Base-by-base conservation (phyloP, 2,329 filamentous ascomycete genomes). In the Botryotinia calthae region DNA sequence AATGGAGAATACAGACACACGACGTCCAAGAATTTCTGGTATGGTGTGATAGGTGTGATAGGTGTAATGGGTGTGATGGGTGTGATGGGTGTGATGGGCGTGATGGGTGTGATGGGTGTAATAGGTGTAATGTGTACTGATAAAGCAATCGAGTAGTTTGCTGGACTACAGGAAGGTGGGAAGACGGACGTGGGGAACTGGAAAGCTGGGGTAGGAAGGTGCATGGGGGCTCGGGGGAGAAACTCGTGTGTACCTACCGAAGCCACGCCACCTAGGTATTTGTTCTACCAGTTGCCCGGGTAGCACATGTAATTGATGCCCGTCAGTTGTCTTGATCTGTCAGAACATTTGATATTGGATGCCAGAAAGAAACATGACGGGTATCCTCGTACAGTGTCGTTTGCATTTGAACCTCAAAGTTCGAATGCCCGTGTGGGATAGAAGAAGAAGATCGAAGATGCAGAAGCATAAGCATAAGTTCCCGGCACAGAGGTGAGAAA, bases 131-230 rank as follows among this genome's bases (percentile, higher is more conserved):
- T 37, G 64, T 54, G 46, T n/a, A 51, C 14, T 20, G 54, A 54
- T 18, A 42, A 20, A 28, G 37, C 8, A 28, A 44, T 54, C 4
- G 7, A 67, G 7, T 28, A 25, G 42, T 28, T 5, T 56, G n/a
- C 46, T 22, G 48, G 31, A 42, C 34, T 42, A 20, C 5, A 9
- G 48, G 65, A 67, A 20, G 42, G 44, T 48, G 42, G 42, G 46
- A 67, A 54, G 46, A 16, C 64, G 46, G 46, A 16, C 64, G 64
- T 67, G 64, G 64, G 64, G 64, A 54, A 54, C 34, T 34, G 22
- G 42, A 44, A 64, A 64, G 42, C 62, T 67, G 64, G 64, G 64
- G 64, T 67, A 67, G 20, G n/a, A 31, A 67, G 20, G 18, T 22
- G 46, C n/a, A 48, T 67, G 62, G 64, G 64, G 48, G 59, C n/a